A percentile compares a stretch with the other conserved stretches of the same genome.
phyloP scores from a whole-genome alignment of 768 basidiomycete genomes.

The Flagelloscypha sp. region DNA sequence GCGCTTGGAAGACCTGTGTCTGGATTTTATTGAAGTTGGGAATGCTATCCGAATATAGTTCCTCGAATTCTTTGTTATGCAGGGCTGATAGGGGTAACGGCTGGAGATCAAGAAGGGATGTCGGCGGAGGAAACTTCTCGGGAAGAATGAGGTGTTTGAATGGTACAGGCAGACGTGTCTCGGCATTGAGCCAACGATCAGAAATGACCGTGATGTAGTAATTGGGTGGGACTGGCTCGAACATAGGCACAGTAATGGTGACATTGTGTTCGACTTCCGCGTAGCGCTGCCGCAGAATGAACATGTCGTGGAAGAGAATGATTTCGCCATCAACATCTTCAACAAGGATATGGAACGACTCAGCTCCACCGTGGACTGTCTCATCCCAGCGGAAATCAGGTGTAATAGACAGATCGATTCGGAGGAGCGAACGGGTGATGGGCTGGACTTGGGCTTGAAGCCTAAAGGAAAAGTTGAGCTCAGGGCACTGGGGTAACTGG shows the following conservation, averaged over 20 bases:
- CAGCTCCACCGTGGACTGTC: slow-evolving; percentile 80
- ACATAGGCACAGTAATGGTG: slow-evolving; percentile 92
- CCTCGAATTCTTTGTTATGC: slow-evolving; percentile 89
- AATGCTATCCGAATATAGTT: slow-evolving; percentile 73
- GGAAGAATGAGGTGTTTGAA: slow-evolving; percentile 98
- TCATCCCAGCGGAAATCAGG: slow-evolving; percentile 99
- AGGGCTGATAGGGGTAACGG: slow-evolving; percentile 82
- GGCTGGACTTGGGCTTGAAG: slow-evolving; percentile 95
- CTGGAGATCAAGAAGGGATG: slow-evolving; percentile 89
- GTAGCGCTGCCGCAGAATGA: slow-evolving; percentile 86
- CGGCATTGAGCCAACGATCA: slow-evolving; percentile 92
- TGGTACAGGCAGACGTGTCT: slow-evolving; percentile 89
- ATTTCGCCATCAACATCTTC: slow-evolving; percentile 98
- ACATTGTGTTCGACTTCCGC: slow-evolving; percentile 92
- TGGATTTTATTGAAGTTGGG: slow-evolving; percentile 97
- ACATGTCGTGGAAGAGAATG: slow-evolving; percentile 90
- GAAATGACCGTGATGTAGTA: slow-evolving; percentile 95
- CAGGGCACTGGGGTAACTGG: slow-evolving; percentile 1
- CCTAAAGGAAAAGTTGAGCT: slow-evolving; percentile 24
- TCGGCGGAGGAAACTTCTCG: slow-evolving; percentile 91
- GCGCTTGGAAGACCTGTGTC: slow-evolving; percentile 96
- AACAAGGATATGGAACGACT: slow-evolving; percentile 89
- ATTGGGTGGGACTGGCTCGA: slow-evolving; percentile 95
- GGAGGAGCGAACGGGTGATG: slow-evolving; percentile 86
- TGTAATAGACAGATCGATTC: slow-evolving; percentile 86